Percentiles rank a stretch among this genome's conserved stretches.
These are phyloP conservation scores for Cyberlindnera saturnus DNA, from an alignment of 805 yeast genomes.

Conservation along the genomic window DNA sequence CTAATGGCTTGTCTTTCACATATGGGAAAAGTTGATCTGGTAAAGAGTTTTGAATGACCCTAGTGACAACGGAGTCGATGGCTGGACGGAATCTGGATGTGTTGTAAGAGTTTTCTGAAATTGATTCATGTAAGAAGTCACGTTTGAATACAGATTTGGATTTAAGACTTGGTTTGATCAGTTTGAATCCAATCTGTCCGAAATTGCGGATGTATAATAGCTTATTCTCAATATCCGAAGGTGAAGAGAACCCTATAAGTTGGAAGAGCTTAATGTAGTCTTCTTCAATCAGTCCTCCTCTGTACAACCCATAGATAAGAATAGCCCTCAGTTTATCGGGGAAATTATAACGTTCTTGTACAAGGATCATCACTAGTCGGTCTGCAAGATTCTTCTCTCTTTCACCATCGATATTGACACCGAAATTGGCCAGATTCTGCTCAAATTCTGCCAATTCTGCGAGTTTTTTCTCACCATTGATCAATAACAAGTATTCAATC, in stretches of 20 bases:
- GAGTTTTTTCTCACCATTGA: slow-evolving; percentile 51
- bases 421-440: slow-evolving; percentile 72
- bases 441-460: slow-evolving; percentile 80
- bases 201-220: slow-evolving; percentile 54
- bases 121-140: slow-evolving; percentile 48
- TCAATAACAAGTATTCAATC: slow-evolving; percentile 58
- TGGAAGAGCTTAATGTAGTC: slow-evolving; percentile 68
- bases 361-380: slow-evolving; percentile 50
- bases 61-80: slow-evolving; percentile 49
- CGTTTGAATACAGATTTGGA: slow-evolving; percentile 39
- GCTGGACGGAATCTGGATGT: slow-evolving; percentile 75
- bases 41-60: slow-evolving; percentile 44
- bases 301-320: slow-evolving; percentile 65
- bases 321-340: slow-evolving; percentile 73
- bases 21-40: slow-evolving; percentile 64
- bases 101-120: slow-evolving; percentile 38
- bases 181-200: slow-evolving; percentile 50
- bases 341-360: slow-evolving; percentile 40
- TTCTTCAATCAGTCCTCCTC: slow-evolving; percentile 73
- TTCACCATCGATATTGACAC: slow-evolving; percentile 61
- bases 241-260: slow-evolving; percentile 40
- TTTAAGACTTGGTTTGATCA: slow-evolving; percentile 37
- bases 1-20: slow-evolving; percentile 66
- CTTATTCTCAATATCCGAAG: slow-evolving; percentile 36
- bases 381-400: slow-evolving; percentile 55